Evolutionary conservation across 805 yeast genomes (phyloP), one percentile per base, ranked within the genome.

Genomic region (Saturnispora bothae): DNA sequence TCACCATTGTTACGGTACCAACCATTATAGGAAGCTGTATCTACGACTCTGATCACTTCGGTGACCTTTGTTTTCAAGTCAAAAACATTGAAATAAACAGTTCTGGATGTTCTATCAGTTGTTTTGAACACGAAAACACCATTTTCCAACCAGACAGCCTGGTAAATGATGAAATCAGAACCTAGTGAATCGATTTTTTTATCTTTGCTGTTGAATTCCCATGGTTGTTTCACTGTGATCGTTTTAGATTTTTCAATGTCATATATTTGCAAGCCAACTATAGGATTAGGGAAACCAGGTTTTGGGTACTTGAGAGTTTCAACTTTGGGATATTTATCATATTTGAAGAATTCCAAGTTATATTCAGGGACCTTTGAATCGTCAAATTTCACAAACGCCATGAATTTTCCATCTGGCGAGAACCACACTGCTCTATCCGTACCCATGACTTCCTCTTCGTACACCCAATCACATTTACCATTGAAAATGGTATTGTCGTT

Each of bases 391-490:
- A 79, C 66, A 48, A 63, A 83, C 0, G 78, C 61, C 33, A 81
- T 44, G 38, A 61, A 61, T 2, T 71, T 53, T 45, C 78, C 82
- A 44, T 75, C 73, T 1, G 80, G 78, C 13, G 78, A 61, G 86
- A 89, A 82, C 82, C 85, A 81, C 10, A 81, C 59, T 0, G 81
- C 74, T 26, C 54, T 57, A 44, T 79, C 88, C 13, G 60, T 48
- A 0, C 67, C 68, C 10, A 76, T 57, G 1, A 83, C 83, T 49
- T 83, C 94, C 51, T 83, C 94, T 53, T 83, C 94, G 54, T 82
- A 82, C 2, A 82, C 78, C 92, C 94, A 83, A 50, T 82, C 92
- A 0, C 88, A 76, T 44, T 67, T 77, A 5, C 84, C 94, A 47
- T 82, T 77, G 43, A 69, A 65, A 4, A 80, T 60, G 14, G 66